Percentiles rank a stretch among this genome's conserved stretches.
These are phyloP conservation scores for Eucalyptus viminalis DNA, from an alignment of 345 rosid genomes.

Conservation along the genomic window DNA sequence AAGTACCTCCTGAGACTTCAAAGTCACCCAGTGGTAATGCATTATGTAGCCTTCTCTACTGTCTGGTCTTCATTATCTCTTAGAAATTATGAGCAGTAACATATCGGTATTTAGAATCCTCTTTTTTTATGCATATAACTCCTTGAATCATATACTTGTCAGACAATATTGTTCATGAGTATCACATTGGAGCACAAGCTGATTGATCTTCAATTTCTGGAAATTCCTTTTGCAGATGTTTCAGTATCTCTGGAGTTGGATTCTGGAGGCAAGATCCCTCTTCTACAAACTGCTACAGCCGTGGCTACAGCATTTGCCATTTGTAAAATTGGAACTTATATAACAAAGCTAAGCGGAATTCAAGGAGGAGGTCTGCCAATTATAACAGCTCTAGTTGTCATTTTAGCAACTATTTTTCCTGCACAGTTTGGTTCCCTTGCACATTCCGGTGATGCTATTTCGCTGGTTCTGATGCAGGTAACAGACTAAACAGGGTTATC, in stretches of 20 bases:
- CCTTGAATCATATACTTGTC: background rate
- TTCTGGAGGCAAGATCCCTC: constrained; percentile 22
- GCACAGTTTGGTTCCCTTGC: constrained; percentile 44
- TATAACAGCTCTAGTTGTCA: constrained; percentile 46
- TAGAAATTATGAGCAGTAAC: background rate
- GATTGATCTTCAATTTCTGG: background rate
- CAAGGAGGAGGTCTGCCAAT: constrained; percentile 67
- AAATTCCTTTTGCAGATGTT: constrained; percentile 21
- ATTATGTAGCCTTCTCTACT: background rate
- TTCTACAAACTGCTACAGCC: constrained; percentile 45
- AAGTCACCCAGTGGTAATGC: constrained; percentile 25
- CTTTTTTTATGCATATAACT: background rate
- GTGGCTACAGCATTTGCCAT: constrained; percentile 50
- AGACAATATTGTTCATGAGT: background rate
- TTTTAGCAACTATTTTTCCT: constrained; percentile 63
- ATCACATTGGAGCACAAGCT: background rate
- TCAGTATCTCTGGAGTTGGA: constrained; percentile 6
- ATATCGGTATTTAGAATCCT: background rate
- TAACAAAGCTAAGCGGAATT: constrained; percentile 31
- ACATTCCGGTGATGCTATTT: constrained; percentile 51
- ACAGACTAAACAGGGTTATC: background rate
- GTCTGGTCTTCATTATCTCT: background rate
- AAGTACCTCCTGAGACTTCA: constrained; percentile 47
- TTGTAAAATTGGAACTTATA: constrained; percentile 42
- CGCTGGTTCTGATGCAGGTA: constrained; percentile 83